Base-by-base conservation (phyloP, 1,284 basidiomycete genomes). In the Takashimella koratensis region DNA sequence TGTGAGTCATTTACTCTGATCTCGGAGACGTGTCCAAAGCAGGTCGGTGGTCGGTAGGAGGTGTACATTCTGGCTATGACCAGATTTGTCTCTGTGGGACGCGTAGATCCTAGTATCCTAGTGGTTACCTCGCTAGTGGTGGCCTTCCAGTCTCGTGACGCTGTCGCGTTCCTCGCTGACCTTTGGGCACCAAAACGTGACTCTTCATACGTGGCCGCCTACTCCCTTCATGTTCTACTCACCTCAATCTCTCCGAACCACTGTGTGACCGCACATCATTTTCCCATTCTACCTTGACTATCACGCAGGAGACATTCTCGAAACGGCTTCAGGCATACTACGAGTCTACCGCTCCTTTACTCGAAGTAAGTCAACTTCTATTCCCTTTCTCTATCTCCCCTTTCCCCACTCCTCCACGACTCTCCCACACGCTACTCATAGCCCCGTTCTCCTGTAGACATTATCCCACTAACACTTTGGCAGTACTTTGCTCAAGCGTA, bases 301-400 rank as follows among this genome's bases (percentile, higher is more conserved):
- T n/a, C n/a, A n/a, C n/a, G n/a, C n/a, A 91, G 90, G 88, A 89
- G 74, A 83, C 86, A 22, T 96, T 95, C 73, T 80, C 84, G 36
- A 87, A 86, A 49, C 85, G 93, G 16, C 79, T 97, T 23, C 76
- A 81, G 49, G 83, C 86, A 51, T 98, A 93, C 75, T 93, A 96
- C 70, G 79, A 82, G n/a, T 84, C 86, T 21, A 97, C 94, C 0
- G 86, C 88, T 4, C 92, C 94, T 6, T 80, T 98, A 43, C 79
- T 97, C 23, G 79, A 75, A 58, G 72, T 71, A 47, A 56, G 69
- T 58, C 3, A n/a, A 5, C 6, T 11, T 46, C 45, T 36, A 27
- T 48, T 48, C 21, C 30, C 43, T 20, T 43, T 10, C 6, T 43
- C 11, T 23, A 10, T 43, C 19, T 43, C 12, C 19, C 19, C 19